phyloP scores from a whole-genome alignment of 768 basidiomycete species.

The Suillus hirtellus region DNA sequence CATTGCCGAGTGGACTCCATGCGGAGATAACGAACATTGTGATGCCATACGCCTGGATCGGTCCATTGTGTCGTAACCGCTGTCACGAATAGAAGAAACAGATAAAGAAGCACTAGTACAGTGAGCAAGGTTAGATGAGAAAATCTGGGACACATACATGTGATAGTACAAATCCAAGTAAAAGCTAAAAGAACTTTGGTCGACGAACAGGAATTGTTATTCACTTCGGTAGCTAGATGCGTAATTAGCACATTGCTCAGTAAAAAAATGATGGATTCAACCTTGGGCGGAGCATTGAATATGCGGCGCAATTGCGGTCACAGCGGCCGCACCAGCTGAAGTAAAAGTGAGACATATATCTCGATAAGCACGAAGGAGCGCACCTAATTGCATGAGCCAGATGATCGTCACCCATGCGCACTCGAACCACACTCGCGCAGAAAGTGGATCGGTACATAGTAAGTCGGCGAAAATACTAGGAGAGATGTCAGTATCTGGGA shows the following conservation, averaged over 20 bases:
- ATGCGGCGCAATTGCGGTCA: conserved; percentile 41
- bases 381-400: conserved; percentile 62
- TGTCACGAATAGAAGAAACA: conserved; percentile 47
- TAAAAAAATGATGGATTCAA: conserved; percentile 18
- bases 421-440: conserved; percentile 73
- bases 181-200: conserved; percentile 58
- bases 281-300: conserved; percentile 36
- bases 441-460: conserved; percentile 47
- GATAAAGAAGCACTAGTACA: conserved; percentile 56
- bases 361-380: conserved; percentile 19
- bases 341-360: conserved; percentile 7
- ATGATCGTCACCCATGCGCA: conserved; percentile 59
- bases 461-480: conserved; percentile 60
- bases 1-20: conserved; percentile 29
- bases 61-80: conserved; percentile 43
- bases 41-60: conserved; percentile 53
- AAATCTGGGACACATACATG: conserved; percentile 36
- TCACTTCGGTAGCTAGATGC: conserved; percentile 1
- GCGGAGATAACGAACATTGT: conserved; percentile 46
- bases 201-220: conserved; percentile 46
- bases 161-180: conserved; percentile 50
- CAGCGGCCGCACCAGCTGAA: conserved; percentile 55
- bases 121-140: not conserved
- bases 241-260: not conserved
- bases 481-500: conserved; percentile 10